Percentiles rank a stretch among this genome's conserved stretches.
Evolutionary conservation across 1,284 basidiomycete genomes (phyloP).

Genomic region (Golubevia pallescens): DNA sequence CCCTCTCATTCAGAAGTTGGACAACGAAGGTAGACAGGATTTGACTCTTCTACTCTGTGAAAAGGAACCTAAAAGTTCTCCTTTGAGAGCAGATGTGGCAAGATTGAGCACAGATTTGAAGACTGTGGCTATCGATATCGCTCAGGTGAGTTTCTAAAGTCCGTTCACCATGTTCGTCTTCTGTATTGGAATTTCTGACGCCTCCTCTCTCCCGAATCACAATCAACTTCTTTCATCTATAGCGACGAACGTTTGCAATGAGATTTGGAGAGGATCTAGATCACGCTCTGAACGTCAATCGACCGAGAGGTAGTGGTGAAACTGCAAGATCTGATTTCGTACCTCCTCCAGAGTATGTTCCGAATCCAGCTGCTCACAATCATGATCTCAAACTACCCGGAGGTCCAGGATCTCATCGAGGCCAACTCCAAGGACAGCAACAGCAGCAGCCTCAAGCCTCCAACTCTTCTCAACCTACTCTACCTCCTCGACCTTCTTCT

Average conservation of each 20-base stretch:
- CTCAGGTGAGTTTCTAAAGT: conserved; percentile 12
- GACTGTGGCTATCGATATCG: conserved; percentile 16
- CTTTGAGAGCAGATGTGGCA: conserved; percentile 7
- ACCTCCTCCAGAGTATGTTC: neutral
- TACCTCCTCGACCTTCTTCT: conserved; percentile 48
- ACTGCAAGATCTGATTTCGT: neutral
- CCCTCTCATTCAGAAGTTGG: conserved; percentile 71
- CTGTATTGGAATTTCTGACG: conserved; percentile 65
- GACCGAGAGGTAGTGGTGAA: neutral
- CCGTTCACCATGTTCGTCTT: neutral
- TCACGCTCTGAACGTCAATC: conserved; percentile 74
- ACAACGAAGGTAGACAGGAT: conserved; percentile 75
- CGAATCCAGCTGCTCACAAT: neutral
- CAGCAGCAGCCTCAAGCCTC: conserved; percentile 7
- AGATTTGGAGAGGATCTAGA: conserved; percentile 76
- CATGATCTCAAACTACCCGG: neutral
- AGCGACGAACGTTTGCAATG: conserved; percentile 79
- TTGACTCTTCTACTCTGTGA: conserved; percentile 78
- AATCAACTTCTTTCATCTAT: conserved; percentile 77
- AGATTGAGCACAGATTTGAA: conserved; percentile 17
- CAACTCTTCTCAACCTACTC: conserved; percentile 23
- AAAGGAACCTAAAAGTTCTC: conserved; percentile 66
- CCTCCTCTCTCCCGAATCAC: conserved; percentile 71
- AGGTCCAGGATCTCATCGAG: conserved; percentile 9
- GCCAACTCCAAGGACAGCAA: conserved; percentile 7